Conservation (phyloP, 257 asterid genomes). For the Jacaranda mimosifolia region DNA sequence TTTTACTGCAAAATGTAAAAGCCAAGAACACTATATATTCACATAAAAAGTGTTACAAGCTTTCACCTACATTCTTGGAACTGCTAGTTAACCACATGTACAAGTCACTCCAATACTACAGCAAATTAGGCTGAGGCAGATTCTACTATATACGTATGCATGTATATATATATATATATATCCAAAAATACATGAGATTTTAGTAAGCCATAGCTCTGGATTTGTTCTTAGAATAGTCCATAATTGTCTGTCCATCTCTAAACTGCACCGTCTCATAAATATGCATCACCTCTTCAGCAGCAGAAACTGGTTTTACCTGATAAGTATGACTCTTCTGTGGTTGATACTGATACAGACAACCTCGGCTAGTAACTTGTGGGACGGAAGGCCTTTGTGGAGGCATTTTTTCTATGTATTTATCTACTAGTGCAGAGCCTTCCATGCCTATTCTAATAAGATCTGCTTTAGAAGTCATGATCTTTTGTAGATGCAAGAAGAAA, state of each 20-base stretch:
- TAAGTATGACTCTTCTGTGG: constrained; percentile 31
- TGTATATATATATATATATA: not conserved
- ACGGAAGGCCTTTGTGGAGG: not conserved
- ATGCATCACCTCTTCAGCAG: constrained; percentile 27
- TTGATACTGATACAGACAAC: constrained; percentile 40
- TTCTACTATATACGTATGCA: not conserved
- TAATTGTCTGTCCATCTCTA: constrained; percentile 25
- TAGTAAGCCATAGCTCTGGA: constrained; percentile 43
- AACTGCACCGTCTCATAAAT: constrained; percentile 39
- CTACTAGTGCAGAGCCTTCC: constrained; percentile 48
- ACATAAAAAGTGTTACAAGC: constrained; percentile 29
- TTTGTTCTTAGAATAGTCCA: constrained; percentile 40
- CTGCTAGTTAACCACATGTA: not conserved
- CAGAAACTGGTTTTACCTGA: constrained; percentile 35
- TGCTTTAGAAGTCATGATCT: constrained; percentile 44
- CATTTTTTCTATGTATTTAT: constrained; percentile 25
- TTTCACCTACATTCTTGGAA: constrained; percentile 19
- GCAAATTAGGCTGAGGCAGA: constrained; percentile 3
- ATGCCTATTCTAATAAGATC: constrained; percentile 46
- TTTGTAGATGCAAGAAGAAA: not conserved
- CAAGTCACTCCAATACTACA: not conserved
- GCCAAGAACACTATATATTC: constrained; percentile 16
- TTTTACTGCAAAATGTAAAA: constrained; percentile 2
- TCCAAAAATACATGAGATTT: not conserved
- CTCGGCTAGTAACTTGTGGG: constrained; percentile 6